Evolutionary conservation across 495 filamentous ascomycete species (phyloP).

Genomic region (Astrocystis sublimbata): DNA sequence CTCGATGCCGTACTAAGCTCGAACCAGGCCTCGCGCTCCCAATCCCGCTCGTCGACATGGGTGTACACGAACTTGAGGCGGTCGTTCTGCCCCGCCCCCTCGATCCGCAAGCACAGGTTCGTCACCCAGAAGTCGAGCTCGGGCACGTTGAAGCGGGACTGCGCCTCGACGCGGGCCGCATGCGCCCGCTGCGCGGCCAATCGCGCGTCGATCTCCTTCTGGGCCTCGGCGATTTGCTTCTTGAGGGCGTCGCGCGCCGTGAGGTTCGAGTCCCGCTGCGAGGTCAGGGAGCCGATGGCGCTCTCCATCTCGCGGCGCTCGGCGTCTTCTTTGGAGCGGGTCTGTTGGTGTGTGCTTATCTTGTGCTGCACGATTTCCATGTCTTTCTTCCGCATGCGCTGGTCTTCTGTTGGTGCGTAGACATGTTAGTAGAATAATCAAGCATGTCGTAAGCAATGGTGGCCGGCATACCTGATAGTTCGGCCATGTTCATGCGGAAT

Average conservation of each 20-base stretch:
- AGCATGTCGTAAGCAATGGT: conserved; percentile 10
- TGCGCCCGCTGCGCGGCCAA: conserved; percentile 54
- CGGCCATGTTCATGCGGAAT: conserved; percentile 85
- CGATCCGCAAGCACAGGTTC: conserved; percentile 83
- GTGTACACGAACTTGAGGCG: conserved; percentile 87
- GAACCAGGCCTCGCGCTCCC: conserved; percentile 91
- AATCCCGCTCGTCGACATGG: conserved; percentile 83
- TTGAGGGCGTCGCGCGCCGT: conserved; percentile 70
- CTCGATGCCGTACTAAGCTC: conserved; percentile 77
- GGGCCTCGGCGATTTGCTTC: conserved; percentile 75
- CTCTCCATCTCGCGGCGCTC: conserved; percentile 87
- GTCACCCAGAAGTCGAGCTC: conserved; percentile 96
- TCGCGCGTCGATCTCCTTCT: conserved; percentile 61
- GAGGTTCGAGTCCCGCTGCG: conserved; percentile 74
- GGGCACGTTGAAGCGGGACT: conserved; percentile 81
- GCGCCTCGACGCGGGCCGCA: conserved; percentile 67
- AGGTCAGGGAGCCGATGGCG: conserved; percentile 71
- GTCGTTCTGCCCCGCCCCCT: conserved; percentile 83
- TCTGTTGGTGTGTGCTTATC: conserved; percentile 72
- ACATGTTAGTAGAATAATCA: no score
- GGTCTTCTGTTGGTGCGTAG: conserved; percentile 68
- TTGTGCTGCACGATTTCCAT: conserved; percentile 83
- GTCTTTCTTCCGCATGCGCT: conserved; percentile 82
- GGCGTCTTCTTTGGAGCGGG: conserved; percentile 79
- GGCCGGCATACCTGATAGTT: conserved; percentile 82